Evolutionary conservation across 2,329 filamentous ascomycete genomes (phyloP).

Genomic region (Arthroderma sp.): DNA sequence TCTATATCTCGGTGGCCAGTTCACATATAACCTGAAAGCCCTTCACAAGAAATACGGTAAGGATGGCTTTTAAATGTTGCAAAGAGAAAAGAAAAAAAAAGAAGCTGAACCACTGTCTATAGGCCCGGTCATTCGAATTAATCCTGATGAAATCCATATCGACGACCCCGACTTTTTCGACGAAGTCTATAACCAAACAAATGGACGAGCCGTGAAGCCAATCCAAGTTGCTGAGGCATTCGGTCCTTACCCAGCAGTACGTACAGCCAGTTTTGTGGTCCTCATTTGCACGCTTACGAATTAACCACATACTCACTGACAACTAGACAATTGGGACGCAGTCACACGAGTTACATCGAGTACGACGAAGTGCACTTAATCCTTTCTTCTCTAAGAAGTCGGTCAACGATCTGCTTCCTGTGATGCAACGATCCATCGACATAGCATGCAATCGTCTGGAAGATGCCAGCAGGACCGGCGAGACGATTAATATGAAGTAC

Average conservation of each 20-base stretch:
- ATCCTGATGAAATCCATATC: slow-evolving; percentile 13
- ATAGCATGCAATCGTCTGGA: no score
- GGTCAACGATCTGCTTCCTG: slow-evolving; percentile 10
- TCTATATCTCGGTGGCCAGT: slow-evolving; percentile 5
- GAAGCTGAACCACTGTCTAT: not conserved
- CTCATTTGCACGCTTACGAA: slow-evolving; percentile 7
- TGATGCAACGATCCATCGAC: slow-evolving; percentile 5
- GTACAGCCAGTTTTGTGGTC: slow-evolving; percentile 5
- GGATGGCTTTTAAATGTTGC: no score
- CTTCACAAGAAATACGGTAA: slow-evolving; percentile 16
- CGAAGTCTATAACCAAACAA: slow-evolving; percentile 9
- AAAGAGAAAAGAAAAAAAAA: no score
- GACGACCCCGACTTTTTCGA: slow-evolving; percentile 11
- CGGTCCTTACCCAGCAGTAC: slow-evolving; percentile 2
- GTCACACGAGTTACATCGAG: slow-evolving; percentile 14
- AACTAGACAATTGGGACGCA: slow-evolving; percentile 17
- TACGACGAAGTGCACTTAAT: slow-evolving; percentile 13
- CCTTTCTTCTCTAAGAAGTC: slow-evolving; percentile 14
- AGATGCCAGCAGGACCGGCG: no score
- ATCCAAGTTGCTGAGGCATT: slow-evolving; percentile 16
- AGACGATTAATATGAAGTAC: no score
- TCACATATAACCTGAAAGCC: slow-evolving; percentile 11
- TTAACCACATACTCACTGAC: slow-evolving; percentile 4
- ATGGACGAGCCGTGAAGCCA: slow-evolving; percentile 12
- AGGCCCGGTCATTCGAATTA: slow-evolving; percentile 13